Percentiles rank a stretch among this genome's conserved stretches.
Conservation (phyloP, 2,329 filamentous ascomycete genomes). For the Cytospora schulzeri region DNA sequence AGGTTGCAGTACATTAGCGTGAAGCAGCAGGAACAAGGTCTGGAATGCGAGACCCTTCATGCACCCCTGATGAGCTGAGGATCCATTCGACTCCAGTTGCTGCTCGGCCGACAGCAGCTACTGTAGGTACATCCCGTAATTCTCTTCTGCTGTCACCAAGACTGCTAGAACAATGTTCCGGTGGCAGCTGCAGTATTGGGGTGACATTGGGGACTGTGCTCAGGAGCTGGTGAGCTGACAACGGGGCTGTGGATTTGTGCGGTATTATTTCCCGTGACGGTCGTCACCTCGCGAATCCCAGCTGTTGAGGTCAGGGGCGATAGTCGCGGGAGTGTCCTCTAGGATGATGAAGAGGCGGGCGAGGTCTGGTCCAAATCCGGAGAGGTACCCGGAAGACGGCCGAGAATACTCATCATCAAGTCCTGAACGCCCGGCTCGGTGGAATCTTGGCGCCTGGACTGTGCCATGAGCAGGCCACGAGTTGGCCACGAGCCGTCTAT, state of each 20-base stretch:
- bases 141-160: neutral
- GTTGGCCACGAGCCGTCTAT: conserved; percentile 17
- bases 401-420: neutral
- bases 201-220: neutral
- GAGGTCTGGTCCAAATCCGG: neutral
- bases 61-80: conserved; percentile 24
- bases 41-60: conserved; percentile 8
- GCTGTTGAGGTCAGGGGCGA: neutral
- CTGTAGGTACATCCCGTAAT: neutral
- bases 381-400: conserved; percentile 11
- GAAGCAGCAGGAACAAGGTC: conserved; percentile 14
- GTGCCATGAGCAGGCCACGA: neutral
- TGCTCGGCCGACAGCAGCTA: neutral
- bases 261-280: neutral
- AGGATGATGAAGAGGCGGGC: neutral
- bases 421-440: neutral
- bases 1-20: conserved; percentile 18
- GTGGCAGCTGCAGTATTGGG: conserved; percentile 1
- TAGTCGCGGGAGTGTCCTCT: neutral
- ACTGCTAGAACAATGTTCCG: neutral
- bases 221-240: conserved; percentile 5
- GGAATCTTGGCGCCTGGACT: neutral
- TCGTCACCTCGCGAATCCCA: neutral
- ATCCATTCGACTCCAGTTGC: conserved; percentile 16
- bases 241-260: conserved; percentile 22